These are phyloP conservation scores for Wickerhamiella cacticola DNA, from an alignment of 805 yeast species.

Conservation along the genomic window DNA sequence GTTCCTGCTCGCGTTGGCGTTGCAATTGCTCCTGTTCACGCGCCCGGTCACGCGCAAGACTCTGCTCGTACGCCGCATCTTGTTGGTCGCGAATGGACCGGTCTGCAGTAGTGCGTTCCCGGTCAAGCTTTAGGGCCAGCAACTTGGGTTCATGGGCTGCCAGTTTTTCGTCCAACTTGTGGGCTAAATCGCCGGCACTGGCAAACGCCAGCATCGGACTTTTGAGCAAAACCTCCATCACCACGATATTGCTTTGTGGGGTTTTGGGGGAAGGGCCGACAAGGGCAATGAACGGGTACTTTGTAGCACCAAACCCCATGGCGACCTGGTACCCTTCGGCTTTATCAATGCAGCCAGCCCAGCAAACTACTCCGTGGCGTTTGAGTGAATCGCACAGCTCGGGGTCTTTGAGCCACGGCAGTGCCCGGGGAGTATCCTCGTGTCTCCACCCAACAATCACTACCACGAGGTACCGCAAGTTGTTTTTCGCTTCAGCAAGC, in stretches of 20 bases:
- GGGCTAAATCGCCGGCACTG: constrained; percentile 25
- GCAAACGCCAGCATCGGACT: constrained; percentile 33
- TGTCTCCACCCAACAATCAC: constrained; percentile 63
- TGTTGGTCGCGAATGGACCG: constrained; percentile 58
- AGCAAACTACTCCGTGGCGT: constrained; percentile 46
- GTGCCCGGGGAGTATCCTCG: constrained; percentile 45
- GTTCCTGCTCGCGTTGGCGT: constrained; percentile 18
- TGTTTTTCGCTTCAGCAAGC: constrained; percentile 51
- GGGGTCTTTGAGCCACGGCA: constrained; percentile 42
- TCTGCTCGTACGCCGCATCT: constrained; percentile 61
- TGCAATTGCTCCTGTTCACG: constrained; percentile 22
- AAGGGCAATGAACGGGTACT: constrained; percentile 73
- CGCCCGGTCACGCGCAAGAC: constrained; percentile 54
- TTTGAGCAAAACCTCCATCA: constrained; percentile 48
- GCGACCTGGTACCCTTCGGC: constrained; percentile 80
- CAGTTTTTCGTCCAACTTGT: constrained; percentile 36
- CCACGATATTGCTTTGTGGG: constrained; percentile 33
- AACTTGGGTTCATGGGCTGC: constrained; percentile 52
- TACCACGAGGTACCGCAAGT: constrained; percentile 60
- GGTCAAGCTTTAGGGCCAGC: constrained; percentile 46
- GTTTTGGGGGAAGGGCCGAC: constrained; percentile 49
- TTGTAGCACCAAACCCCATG: constrained; percentile 54
- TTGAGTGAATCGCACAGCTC: constrained; percentile 34
- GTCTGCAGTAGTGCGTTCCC: constrained; percentile 43
- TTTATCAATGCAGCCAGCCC: constrained; percentile 82